phyloP scores from a whole-genome alignment of 371 early-diverging fungal genomes.

The Saksenaea oblongispora region DNA sequence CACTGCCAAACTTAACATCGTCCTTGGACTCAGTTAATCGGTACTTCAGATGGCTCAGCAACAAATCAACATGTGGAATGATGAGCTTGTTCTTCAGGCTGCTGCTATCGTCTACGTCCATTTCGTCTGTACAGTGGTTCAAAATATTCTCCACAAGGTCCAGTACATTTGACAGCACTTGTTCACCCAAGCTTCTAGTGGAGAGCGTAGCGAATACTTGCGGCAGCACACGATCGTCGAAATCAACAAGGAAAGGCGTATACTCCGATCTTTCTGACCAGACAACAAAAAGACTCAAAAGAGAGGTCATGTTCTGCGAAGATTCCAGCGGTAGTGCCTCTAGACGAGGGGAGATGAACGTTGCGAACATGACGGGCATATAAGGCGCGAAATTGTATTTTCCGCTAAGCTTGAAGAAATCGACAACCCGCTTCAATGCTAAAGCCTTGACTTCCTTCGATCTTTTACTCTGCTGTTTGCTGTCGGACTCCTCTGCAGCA shows the following conservation, averaged over 20 bases:
- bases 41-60: constrained; percentile 67
- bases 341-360: constrained; percentile 74
- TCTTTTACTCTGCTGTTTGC: constrained; percentile 36
- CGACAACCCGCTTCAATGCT: constrained; percentile 74
- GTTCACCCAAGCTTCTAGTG: constrained; percentile 73
- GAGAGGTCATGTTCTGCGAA: constrained; percentile 79
- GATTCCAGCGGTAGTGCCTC: constrained; percentile 73
- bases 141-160: constrained; percentile 78
- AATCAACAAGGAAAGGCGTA: constrained; percentile 63
- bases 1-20: constrained; percentile 53
- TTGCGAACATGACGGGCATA: constrained; percentile 69
- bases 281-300: constrained; percentile 73
- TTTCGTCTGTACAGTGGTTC: constrained; percentile 50
- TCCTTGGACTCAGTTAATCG: constrained; percentile 56
- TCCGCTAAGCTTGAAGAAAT: constrained; percentile 71
- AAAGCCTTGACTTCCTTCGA: constrained; percentile 66
- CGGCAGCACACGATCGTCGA: constrained; percentile 64
- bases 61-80: constrained; percentile 59
- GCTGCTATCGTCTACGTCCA: constrained; percentile 35
- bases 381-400: constrained; percentile 77
- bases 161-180: constrained; percentile 71
- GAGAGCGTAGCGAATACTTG: constrained; percentile 71
- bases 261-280: constrained; percentile 76
- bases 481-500: constrained; percentile 17
- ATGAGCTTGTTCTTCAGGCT: constrained; percentile 57